phyloP scores from a whole-genome alignment of 2,329 filamentous ascomycete genomes.

The Diaporthe helianthi region DNA sequence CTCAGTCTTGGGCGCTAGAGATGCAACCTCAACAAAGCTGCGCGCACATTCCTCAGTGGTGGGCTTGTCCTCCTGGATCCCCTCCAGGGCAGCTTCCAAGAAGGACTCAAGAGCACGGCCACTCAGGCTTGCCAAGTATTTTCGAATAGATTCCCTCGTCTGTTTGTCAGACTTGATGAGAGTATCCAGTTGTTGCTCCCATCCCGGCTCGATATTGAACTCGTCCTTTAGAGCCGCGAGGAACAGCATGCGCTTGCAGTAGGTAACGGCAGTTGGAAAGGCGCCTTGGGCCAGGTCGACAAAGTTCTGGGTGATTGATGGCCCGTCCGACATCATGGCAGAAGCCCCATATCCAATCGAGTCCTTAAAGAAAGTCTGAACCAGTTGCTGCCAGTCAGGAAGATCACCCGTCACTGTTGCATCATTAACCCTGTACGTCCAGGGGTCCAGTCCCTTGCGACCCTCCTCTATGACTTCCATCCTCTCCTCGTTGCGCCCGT shows the following conservation, averaged over 20 bases:
- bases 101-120: constrained; percentile 50
- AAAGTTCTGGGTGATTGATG: constrained; percentile 56
- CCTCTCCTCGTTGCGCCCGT: constrained; percentile 69
- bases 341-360: constrained; percentile 41
- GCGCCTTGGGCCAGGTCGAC: constrained; percentile 56
- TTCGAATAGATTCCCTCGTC: constrained; percentile 65
- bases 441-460: constrained; percentile 80
- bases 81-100: constrained; percentile 63
- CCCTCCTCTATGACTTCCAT: constrained; percentile 91
- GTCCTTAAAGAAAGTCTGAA: constrained; percentile 55
- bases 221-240: constrained; percentile 54
- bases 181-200: constrained; percentile 81
- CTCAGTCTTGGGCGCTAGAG: constrained; percentile 49
- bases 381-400: constrained; percentile 61
- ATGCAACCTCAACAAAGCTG: constrained; percentile 61
- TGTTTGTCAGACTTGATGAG: constrained; percentile 73
- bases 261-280: constrained; percentile 73
- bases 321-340: constrained; percentile 49
- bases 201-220: constrained; percentile 75
- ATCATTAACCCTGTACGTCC: constrained; percentile 57
- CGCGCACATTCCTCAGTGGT: constrained; percentile 56
- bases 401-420: constrained; percentile 48
- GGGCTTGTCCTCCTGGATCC: constrained; percentile 55
- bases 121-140: constrained; percentile 56
- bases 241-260: constrained; percentile 64